Base-by-base conservation (phyloP, 805 yeast genomes). In the Blastobotrys peoriensis region DNA sequence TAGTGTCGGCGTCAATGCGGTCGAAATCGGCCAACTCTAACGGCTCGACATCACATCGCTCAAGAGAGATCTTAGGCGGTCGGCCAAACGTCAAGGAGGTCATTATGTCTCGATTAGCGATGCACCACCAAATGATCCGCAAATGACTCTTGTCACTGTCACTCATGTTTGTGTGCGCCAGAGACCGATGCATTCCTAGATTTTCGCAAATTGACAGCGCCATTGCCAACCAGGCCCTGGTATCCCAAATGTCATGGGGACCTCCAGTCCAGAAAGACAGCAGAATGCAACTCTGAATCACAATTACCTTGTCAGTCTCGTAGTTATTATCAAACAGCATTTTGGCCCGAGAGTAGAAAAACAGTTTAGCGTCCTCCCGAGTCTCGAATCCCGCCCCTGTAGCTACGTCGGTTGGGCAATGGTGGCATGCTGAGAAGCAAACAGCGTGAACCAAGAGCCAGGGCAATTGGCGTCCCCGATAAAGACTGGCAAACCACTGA, bases 221-320 rank as follows among this genome's bases (percentile, higher is more conserved):
- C 10, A 43, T 36, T 17, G 35, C 37, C 10, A 50, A 27, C 53
- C 53, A 50, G 1, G 48, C 34, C 17, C 33, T 33, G 4, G 47
- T 43, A n/a, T 43, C 48, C 53, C 51, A 50, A 18, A 44, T 44
- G 52, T 77, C 79, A 51, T 82, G 81, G 5, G 84, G 83, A 1
- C 85, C 81, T 51, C 81, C 89, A 79, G 87, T 79, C 62, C 78
- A 81, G 52, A 79, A 73, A 0, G 84, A 81, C 48, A 85, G 69
- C 21, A 84, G 63, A 16, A 79, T 61, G 30, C 81, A 65, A 0
- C 86, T 71, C 56, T 82, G 88, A 5, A 84, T 69, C 18, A 80
- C 63, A 3, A 75, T 64, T 1, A 80, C 66, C 1, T 83, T 76
- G 55, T 83, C 87, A 22, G 72, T 64, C 62, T 85, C 93, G 50